phyloP scores from a whole-genome alignment of 345 rosid species.

The Heritiera fomes region DNA sequence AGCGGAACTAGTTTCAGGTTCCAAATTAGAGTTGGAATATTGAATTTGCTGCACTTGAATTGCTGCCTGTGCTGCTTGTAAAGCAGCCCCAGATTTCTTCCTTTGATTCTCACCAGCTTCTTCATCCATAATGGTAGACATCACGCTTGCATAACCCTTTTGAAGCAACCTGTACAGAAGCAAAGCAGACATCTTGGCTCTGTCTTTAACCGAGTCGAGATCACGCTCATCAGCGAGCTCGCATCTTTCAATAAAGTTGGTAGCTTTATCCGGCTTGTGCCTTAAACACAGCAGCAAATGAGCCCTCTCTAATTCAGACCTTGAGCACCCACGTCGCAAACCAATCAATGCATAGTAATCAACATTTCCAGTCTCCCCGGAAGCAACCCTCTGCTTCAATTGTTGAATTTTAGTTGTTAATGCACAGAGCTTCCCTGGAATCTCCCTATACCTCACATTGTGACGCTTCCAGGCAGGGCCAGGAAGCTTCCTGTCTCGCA shows the following conservation, averaged over 20 bases:
- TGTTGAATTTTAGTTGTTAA: conserved; percentile 62
- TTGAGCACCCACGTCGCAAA: conserved; percentile 74
- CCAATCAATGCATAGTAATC: conserved; percentile 87
- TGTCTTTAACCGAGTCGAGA: conserved; percentile 69
- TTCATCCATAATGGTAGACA: conserved; percentile 62
- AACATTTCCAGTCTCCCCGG: conserved; percentile 74
- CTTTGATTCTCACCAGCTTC: conserved; percentile 61
- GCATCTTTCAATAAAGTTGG: conserved; percentile 66
- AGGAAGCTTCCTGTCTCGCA: conserved; percentile 84
- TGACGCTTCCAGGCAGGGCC: conserved; percentile 97
- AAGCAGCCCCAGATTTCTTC: conserved; percentile 49
- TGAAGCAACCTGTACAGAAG: conserved; percentile 82
- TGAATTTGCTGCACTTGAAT: conserved; percentile 45
- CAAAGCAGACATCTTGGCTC: conserved; percentile 74
- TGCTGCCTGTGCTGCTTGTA: conserved; percentile 50
- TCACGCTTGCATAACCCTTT: conserved; percentile 67
- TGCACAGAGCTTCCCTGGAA: conserved; percentile 77
- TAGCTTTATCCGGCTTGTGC: conserved; percentile 86
- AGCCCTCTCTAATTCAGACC: conserved; percentile 90
- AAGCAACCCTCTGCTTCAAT: conserved; percentile 72
- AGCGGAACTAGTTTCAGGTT: conserved; percentile 30
- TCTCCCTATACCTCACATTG: conserved; percentile 75
- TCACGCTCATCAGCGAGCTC: conserved; percentile 69
- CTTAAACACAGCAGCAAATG: conserved; percentile 67
- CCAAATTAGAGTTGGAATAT: conserved; percentile 25